These are phyloP conservation scores for Trichoderma endophyticum DNA, from an alignment of 2,329 filamentous ascomycete species.

Conservation along the genomic window DNA sequence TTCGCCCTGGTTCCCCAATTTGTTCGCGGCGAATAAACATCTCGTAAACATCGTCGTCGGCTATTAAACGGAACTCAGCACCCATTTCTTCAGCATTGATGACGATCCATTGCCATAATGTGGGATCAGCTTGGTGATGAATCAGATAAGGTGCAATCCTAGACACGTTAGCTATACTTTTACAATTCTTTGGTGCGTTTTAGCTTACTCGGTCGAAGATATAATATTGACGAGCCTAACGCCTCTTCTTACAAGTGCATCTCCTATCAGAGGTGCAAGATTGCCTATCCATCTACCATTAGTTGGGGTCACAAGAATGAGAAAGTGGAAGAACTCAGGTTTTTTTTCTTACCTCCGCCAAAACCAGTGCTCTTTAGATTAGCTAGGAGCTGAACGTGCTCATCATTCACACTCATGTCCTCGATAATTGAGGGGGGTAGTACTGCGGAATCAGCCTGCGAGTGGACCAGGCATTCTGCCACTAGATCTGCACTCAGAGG, in stretches of 20 bases:
- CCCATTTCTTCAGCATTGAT: slow-evolving; percentile 41
- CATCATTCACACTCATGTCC: slow-evolving; percentile 38
- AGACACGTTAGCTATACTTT: neutral
- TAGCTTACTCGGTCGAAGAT: slow-evolving; percentile 41
- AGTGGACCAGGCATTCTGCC: slow-evolving; percentile 30
- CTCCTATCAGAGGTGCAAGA: slow-evolving; percentile 36
- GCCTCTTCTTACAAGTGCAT: slow-evolving; percentile 36
- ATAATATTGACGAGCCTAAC: slow-evolving; percentile 38
- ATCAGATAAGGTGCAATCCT: slow-evolving; percentile 37
- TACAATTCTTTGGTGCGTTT: neutral
- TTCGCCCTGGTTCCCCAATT: slow-evolving; percentile 34
- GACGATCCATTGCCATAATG: slow-evolving; percentile 44
- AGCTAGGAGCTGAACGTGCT: slow-evolving; percentile 30
- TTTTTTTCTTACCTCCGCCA: slow-evolving; percentile 34
- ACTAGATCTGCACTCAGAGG: slow-evolving; percentile 36
- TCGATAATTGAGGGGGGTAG: slow-evolving; percentile 42
- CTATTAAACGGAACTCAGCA: slow-evolving; percentile 36
- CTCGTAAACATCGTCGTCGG: slow-evolving; percentile 21
- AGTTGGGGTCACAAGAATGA: no score
- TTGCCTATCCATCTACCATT: slow-evolving; percentile 29
- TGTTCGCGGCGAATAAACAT: slow-evolving; percentile 39
- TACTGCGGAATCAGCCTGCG: slow-evolving; percentile 28
- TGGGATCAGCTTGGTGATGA: slow-evolving; percentile 32
- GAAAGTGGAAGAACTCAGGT: neutral
- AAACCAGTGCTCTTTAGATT: slow-evolving; percentile 35